A percentile compares a stretch with the other conserved stretches of the same genome.
Evolutionary conservation across 345 rosid genomes (phyloP).

Genomic region (Balakata baccata): DNA sequence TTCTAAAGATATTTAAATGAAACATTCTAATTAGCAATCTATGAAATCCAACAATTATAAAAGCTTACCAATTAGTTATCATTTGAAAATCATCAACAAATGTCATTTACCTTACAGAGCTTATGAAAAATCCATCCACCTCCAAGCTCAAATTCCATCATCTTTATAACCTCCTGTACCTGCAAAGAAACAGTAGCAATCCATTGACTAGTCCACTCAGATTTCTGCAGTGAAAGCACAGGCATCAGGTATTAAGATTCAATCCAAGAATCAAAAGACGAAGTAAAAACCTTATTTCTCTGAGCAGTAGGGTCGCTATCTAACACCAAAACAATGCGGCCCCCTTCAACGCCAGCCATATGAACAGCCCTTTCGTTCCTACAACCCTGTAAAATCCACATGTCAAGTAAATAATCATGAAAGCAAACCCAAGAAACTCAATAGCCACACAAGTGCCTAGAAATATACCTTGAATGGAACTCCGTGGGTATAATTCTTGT

Average conservation of each 20-base stretch:
- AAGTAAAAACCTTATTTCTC: slow-evolving; percentile 55
- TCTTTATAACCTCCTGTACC: slow-evolving; percentile 71
- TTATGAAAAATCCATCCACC: slow-evolving; percentile 75
- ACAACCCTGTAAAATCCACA: slow-evolving; percentile 52
- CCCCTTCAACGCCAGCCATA: slow-evolving; percentile 29
- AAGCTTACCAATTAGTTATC: neutral
- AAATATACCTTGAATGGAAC: slow-evolving; percentile 61
- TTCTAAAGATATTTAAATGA: neutral
- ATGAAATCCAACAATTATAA: neutral
- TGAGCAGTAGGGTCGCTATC: slow-evolving; percentile 53
- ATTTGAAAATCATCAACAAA: neutral
- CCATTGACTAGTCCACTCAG: neutral
- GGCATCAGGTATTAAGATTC: neutral
- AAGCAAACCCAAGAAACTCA: neutral
- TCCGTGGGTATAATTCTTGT: slow-evolving; percentile 61
- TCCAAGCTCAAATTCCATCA: slow-evolving; percentile 84
- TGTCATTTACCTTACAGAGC: slow-evolving; percentile 53
- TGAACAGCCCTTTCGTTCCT: slow-evolving; percentile 52
- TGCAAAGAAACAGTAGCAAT: slow-evolving; percentile 21
- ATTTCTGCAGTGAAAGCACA: neutral
- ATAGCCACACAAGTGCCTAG: neutral
- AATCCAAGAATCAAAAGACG: neutral
- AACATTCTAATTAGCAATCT: neutral
- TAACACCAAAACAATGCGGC: slow-evolving; percentile 52
- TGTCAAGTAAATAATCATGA: neutral